Evolutionary conservation across 23 red algal species (phyloP).

Genomic region (Gracilaria caudata): DNA sequence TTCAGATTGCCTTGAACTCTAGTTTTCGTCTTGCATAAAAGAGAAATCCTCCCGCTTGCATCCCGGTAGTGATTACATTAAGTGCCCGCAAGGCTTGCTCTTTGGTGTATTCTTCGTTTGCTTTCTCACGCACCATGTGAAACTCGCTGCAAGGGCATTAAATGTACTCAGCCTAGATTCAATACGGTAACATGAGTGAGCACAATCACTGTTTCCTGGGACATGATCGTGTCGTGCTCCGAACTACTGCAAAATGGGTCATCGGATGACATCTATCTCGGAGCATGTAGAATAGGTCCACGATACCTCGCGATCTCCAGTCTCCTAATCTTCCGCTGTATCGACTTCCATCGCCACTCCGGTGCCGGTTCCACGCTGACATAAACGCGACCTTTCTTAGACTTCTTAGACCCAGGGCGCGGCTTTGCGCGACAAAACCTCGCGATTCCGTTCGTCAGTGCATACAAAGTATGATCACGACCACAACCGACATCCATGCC

Average conservation of each 20-base stretch:
- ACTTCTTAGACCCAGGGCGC: background rate
- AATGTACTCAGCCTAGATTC: background rate
- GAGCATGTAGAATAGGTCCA: slow-evolving; percentile 53
- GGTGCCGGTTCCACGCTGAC: slow-evolving; percentile 40
- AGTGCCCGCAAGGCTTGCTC: too few relatives aligned
- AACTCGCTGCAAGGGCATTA: background rate
- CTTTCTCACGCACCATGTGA: background rate
- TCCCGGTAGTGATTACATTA: too few relatives aligned
- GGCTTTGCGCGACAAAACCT: slow-evolving; percentile 50
- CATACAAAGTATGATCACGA: slow-evolving; percentile 85
- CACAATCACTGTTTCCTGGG: too few relatives aligned
- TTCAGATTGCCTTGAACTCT: too few relatives aligned
- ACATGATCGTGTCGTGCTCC: too few relatives aligned
- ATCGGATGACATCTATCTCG: slow-evolving; percentile 21
- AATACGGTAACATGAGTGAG: background rate
- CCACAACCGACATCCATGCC: slow-evolving; percentile 67
- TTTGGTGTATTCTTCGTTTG: too few relatives aligned
- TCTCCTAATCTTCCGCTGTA: slow-evolving; percentile 45
- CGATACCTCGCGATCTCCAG: slow-evolving; percentile 45
- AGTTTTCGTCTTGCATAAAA: too few relatives aligned
- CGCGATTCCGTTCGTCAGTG: slow-evolving; percentile 59
- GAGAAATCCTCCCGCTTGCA: too few relatives aligned
- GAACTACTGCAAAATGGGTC: too few relatives aligned
- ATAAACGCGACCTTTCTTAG: slow-evolving; percentile 38
- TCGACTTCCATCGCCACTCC: slow-evolving; percentile 29